phyloP scores from a whole-genome alignment of 2,329 filamentous ascomycete genomes.

The Clonostachys rosea region DNA sequence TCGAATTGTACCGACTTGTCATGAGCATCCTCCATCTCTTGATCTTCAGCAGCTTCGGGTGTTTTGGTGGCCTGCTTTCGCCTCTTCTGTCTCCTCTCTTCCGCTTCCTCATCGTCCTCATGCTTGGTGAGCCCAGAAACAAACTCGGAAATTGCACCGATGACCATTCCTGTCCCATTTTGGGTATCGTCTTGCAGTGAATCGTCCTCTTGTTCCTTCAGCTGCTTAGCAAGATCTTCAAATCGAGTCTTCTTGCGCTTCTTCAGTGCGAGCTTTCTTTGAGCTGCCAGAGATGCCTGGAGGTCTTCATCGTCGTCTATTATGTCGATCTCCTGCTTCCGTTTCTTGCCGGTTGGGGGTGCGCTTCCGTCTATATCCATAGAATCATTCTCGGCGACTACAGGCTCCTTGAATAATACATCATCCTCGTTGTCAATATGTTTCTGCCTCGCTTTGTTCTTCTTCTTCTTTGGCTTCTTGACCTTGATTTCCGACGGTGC shows the following conservation, averaged over 20 bases:
- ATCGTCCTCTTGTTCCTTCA: conserved; percentile 60
- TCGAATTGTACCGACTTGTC: conserved; percentile 33
- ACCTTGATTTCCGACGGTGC: conserved; percentile 85
- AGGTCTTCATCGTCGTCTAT: conserved; percentile 92
- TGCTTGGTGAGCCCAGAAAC: conserved; percentile 78
- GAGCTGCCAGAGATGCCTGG: conserved; percentile 78
- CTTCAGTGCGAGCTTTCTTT: conserved; percentile 79
- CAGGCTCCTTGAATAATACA: conserved; percentile 41
- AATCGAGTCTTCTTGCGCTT: conserved; percentile 85
- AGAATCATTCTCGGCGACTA: conserved; percentile 28
- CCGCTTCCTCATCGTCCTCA: conserved; percentile 46
- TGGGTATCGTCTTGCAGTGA: conserved; percentile 23
- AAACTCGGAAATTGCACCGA: conserved; percentile 94
- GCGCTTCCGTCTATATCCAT: conserved; percentile 76
- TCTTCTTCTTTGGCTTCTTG: conserved; percentile 87
- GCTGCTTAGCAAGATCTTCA: conserved; percentile 79
- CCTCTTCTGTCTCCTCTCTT: conserved; percentile 48
- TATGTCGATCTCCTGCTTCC: conserved; percentile 58
- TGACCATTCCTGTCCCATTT: conserved; percentile 64
- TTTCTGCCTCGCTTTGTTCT: conserved; percentile 69
- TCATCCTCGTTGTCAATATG: conserved; percentile 58
- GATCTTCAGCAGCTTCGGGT: conserved; percentile 29
- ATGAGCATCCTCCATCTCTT: conserved; percentile 35
- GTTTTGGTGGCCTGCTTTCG: conserved; percentile 24
- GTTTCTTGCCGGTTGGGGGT: conserved; percentile 48